Evolutionary conservation across 78 protist species (phyloP).

Genomic region (Andalucia godoyi): DNA sequence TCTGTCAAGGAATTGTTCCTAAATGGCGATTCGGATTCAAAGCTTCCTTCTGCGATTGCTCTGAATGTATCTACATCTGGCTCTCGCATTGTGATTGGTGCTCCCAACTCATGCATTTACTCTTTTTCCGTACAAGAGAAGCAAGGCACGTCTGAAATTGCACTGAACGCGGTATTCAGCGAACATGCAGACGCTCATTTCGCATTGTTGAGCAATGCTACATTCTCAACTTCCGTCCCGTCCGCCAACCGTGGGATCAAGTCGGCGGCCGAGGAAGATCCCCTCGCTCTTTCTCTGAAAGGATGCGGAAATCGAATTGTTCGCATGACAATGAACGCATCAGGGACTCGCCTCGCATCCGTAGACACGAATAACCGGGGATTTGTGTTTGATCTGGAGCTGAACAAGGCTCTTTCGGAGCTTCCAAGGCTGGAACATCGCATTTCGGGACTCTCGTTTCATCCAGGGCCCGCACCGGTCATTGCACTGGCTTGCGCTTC

Average conservation of each 20-base stretch:
- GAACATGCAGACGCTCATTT: no score
- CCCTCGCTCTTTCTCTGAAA: not conserved
- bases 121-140: no score
- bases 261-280: not conserved
- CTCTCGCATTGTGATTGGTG: no score
- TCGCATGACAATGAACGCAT: not conserved
- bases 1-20: no score
- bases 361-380: not conserved
- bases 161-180: no score
- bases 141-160: no score
- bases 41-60: no score
- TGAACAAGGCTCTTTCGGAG: not conserved
- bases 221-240: not conserved
- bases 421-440: not conserved
- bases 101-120: no score
- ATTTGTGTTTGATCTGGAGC: not conserved
- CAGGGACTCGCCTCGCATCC: not conserved
- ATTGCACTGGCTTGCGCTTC: not conserved
- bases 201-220: not conserved
- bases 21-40: no score
- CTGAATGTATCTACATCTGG: no score
- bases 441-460: not conserved
- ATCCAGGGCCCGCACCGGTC: not conserved
- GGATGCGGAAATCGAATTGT: not conserved
- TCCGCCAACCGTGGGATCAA: no score